Conservation (phyloP, 1,284 basidiomycete genomes). For the Mycena citricolor region DNA sequence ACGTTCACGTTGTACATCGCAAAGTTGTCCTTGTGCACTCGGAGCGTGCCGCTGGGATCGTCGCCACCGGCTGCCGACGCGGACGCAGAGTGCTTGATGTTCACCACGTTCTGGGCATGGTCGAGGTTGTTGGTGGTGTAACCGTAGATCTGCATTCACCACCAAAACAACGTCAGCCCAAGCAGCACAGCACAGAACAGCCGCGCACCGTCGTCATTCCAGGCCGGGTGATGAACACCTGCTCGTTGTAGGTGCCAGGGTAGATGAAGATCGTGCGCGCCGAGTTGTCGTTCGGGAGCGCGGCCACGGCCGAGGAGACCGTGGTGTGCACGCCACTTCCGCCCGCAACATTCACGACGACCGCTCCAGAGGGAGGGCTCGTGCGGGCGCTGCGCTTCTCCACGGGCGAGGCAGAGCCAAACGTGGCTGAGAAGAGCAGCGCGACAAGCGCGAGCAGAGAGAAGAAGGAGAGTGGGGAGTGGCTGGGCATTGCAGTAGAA, state of each 20-base stretch:
- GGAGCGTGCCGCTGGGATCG: slow-evolving; percentile 53
- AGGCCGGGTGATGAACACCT: slow-evolving; percentile 49
- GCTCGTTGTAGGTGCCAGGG: slow-evolving; percentile 54
- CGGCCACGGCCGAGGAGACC: slow-evolving; percentile 40
- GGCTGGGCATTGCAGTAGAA: no score
- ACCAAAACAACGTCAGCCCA: not conserved
- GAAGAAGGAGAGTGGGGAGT: no score
- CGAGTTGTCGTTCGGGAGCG: slow-evolving; percentile 42
- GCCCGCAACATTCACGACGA: slow-evolving; percentile 38
- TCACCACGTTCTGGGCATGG: slow-evolving; percentile 30
- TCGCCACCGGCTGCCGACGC: slow-evolving; percentile 41
- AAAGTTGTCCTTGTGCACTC: slow-evolving; percentile 50
- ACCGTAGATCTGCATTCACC: slow-evolving; percentile 28
- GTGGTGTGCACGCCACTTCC: slow-evolving; percentile 37
- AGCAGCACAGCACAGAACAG: no score
- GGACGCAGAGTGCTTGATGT: slow-evolving; percentile 25
- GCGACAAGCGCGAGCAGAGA: no score
- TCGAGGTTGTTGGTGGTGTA: slow-evolving; percentile 29
- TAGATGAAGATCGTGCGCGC: slow-evolving; percentile 51
- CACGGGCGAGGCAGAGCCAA: no score
- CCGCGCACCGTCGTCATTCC: slow-evolving; percentile 41
- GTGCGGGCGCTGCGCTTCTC: slow-evolving; percentile 36
- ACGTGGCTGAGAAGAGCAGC: no score
- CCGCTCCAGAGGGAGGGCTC: slow-evolving; percentile 43
- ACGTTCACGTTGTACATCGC: slow-evolving; percentile 35